Conservation (phyloP, 148 eudicot genomes). For the Fallopia convolvulus region DNA sequence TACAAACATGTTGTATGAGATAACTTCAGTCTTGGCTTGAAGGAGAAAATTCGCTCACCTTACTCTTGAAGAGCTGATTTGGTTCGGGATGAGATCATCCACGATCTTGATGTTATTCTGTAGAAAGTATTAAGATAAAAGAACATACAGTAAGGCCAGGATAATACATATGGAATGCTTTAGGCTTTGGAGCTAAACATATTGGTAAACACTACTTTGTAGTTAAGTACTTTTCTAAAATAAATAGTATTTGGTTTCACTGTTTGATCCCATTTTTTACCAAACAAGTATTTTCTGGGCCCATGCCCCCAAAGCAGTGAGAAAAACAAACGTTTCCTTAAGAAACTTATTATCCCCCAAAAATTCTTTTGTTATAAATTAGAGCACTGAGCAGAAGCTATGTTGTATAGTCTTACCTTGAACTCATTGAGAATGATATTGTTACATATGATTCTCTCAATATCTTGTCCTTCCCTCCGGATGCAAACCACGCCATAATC, state of each 20-base stretch:
- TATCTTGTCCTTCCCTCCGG: conserved; percentile 76
- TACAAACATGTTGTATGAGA: background rate
- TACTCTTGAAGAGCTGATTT: conserved; percentile 77
- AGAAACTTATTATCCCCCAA: too few relatives aligned
- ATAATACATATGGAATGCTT: background rate
- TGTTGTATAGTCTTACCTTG: conserved; percentile 40
- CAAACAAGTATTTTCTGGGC: too few relatives aligned
- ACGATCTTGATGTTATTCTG: conserved; percentile 77
- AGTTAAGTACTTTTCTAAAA: too few relatives aligned
- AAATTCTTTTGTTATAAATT: background rate
- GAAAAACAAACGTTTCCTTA: too few relatives aligned
- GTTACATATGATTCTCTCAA: conserved; percentile 42
- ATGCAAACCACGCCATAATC: conserved; percentile 94
- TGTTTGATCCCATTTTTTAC: too few relatives aligned
- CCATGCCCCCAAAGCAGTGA: too few relatives aligned
- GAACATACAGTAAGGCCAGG: background rate
- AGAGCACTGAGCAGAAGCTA: background rate
- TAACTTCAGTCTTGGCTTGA: background rate
- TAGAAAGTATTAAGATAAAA: background rate
- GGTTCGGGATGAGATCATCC: conserved; percentile 77
- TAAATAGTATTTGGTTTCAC: too few relatives aligned
- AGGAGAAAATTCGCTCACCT: conserved; percentile 37
- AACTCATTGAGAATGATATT: conserved; percentile 50
- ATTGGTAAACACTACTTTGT: too few relatives aligned
- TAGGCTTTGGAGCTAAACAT: background rate